phyloP scores from a whole-genome alignment of 805 yeast species.

The Yamadazyma ubonensis region DNA sequence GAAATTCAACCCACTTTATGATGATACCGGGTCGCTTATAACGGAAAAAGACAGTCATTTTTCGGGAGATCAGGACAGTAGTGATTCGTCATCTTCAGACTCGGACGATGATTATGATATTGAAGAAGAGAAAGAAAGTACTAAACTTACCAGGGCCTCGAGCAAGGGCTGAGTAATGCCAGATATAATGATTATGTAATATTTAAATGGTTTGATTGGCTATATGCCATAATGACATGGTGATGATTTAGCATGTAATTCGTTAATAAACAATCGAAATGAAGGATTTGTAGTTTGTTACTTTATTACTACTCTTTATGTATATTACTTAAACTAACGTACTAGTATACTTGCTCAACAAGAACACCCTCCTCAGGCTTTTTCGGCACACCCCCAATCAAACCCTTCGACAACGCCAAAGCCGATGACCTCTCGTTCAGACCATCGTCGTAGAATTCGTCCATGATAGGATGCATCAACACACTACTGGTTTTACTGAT shows the following conservation, averaged over 20 bases:
- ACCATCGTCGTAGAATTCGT: conserved; percentile 80
- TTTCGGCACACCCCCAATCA: conserved; percentile 86
- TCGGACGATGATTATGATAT: conserved; percentile 29
- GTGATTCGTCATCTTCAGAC: conserved; percentile 27
- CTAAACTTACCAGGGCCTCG: conserved; percentile 39
- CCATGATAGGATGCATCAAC: conserved; percentile 83
- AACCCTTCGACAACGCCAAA: conserved; percentile 86
- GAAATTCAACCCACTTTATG: conserved; percentile 62
- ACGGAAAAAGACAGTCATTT: conserved; percentile 14
- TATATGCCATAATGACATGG: conserved; percentile 9
- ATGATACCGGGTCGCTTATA: conserved; percentile 31
- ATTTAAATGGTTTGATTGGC: conserved; percentile 3
- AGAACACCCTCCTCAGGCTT: conserved; percentile 2
- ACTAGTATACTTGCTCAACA: too few species aligned
- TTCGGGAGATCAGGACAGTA: conserved; percentile 27
- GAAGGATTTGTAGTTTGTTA: too few species aligned
- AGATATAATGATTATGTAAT: neutral
- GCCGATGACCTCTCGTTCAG: conserved; percentile 69
- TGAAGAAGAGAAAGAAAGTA: conserved; percentile 21
- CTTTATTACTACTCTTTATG: too few species aligned
- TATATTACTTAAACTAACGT: too few species aligned
- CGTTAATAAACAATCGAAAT: conserved; percentile 4
- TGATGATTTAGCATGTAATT: conserved; percentile 10
- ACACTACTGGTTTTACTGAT: conserved; percentile 79
- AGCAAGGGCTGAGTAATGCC: conserved; percentile 38